A percentile compares a stretch with the other conserved stretches of the same genome.
These are phyloP conservation scores for Entoloma clypeatum DNA, from an alignment of 1,284 basidiomycete genomes.

Conservation along the genomic window DNA sequence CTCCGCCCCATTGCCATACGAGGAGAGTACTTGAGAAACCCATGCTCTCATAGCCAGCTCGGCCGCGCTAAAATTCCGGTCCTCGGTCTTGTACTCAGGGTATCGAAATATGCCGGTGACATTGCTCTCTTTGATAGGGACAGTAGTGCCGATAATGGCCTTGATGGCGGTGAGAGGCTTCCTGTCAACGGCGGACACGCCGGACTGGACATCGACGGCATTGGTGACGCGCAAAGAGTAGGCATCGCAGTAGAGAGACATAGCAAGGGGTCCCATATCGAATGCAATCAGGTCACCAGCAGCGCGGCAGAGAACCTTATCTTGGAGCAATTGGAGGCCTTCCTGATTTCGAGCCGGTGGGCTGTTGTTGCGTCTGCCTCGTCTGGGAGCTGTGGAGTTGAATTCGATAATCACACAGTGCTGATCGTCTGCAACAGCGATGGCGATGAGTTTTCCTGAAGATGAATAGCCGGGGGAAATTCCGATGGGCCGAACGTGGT, in stretches of 20 bases:
- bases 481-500: slow-evolving; percentile 30
- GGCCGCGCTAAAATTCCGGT: slow-evolving; percentile 26
- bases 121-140: slow-evolving; percentile 37
- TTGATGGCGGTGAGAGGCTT: slow-evolving; percentile 42
- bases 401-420: slow-evolving; percentile 34
- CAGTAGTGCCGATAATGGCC: slow-evolving; percentile 36
- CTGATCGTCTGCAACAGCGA: slow-evolving; percentile 34
- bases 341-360: slow-evolving; percentile 12
- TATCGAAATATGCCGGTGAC: slow-evolving; percentile 39
- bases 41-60: slow-evolving; percentile 51
- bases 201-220: slow-evolving; percentile 58
- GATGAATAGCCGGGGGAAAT: slow-evolving; percentile 36
- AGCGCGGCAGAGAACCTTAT: slow-evolving; percentile 29
- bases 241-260: slow-evolving; percentile 37
- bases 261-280: slow-evolving; percentile 37
- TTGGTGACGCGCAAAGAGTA: slow-evolving; percentile 35
- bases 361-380: slow-evolving; percentile 9
- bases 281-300: slow-evolving; percentile 36
- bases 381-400: slow-evolving; percentile 6
- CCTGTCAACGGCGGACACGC: slow-evolving; percentile 31
- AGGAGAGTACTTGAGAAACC: slow-evolving; percentile 45
- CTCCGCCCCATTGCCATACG: slow-evolving; percentile 32
- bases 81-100: slow-evolving; percentile 30
- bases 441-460: slow-evolving; percentile 29
- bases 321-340: slow-evolving; percentile 21